Percentiles rank a stretch among this genome's conserved stretches.
Evolutionary conservation across 148 eudicot species (phyloP).

Genomic region (Persicaria maculosa): DNA sequence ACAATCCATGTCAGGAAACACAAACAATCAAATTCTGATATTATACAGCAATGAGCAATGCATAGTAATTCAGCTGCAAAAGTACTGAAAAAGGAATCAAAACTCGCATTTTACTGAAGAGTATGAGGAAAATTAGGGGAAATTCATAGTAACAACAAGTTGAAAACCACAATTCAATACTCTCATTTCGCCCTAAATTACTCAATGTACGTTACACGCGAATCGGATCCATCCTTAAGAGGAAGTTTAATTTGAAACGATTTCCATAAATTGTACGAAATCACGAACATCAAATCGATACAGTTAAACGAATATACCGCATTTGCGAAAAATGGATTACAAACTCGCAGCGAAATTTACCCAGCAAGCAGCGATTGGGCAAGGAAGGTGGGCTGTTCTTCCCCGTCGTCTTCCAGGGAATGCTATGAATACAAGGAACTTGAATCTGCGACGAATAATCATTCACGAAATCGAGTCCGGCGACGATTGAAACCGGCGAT

Average conservation of each 20-base stretch:
- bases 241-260: too few species aligned
- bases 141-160: background rate
- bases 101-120: background rate
- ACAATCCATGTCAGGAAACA: conserved; percentile 1
- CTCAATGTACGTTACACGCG: background rate
- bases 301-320: background rate
- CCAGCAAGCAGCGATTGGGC: background rate
- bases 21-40: background rate
- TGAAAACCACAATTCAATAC: background rate
- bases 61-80: background rate
- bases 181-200: background rate
- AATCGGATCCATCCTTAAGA: background rate
- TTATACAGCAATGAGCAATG: background rate
- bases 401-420: background rate
- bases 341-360: background rate
- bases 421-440: background rate
- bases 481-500: background rate
- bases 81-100: background rate
- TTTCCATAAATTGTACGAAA: background rate
- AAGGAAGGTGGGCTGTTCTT: background rate
- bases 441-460: conserved; percentile 1
- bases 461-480: conserved; percentile 5
- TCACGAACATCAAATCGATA: background rate
- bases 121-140: background rate
- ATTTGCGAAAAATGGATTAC: background rate